Conservation (phyloP, 805 yeast species). For the Candida ovalis region DNA sequence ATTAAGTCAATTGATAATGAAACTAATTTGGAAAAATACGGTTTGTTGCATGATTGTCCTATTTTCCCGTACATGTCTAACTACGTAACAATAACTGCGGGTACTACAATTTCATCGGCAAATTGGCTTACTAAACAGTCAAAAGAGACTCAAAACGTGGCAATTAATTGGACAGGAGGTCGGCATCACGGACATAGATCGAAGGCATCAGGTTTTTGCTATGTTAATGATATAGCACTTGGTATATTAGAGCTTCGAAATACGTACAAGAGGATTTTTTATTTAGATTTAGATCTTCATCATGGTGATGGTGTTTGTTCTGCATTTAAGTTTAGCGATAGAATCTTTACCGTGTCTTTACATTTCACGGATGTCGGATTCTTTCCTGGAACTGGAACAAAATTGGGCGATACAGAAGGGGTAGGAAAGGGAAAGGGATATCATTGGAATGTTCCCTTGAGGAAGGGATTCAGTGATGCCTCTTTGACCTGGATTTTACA, state of each 20-base stretch:
- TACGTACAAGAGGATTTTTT: conserved; percentile 44
- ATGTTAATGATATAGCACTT: conserved; percentile 64
- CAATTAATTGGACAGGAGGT: conserved; percentile 77
- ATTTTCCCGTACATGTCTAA: conserved; percentile 48
- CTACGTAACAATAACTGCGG: conserved; percentile 49
- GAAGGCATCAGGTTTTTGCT: conserved; percentile 68
- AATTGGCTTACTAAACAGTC: conserved; percentile 26
- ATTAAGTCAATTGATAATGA: conserved; percentile 8
- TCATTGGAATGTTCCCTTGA: conserved; percentile 52
- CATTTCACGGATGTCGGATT: conserved; percentile 67
- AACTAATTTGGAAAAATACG: conserved; percentile 33
- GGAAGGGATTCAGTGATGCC: conserved; percentile 51
- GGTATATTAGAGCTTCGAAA: conserved; percentile 50
- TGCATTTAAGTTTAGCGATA: conserved; percentile 54
- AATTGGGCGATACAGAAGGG: conserved; percentile 31
- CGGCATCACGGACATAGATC: conserved; percentile 61
- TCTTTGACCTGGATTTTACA: conserved; percentile 35
- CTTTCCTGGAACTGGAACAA: conserved; percentile 66
- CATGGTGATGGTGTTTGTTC: conserved; percentile 79
- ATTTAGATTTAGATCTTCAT: conserved; percentile 71
- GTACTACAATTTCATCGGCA: conserved; percentile 54
- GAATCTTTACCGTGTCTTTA: conserved; percentile 57
- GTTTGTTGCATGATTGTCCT: conserved; percentile 62
- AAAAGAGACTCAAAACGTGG: conserved; percentile 30
- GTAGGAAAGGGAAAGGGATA: conserved; percentile 35